Percentiles rank a stretch among this genome's conserved stretches.
Evolutionary conservation across 805 yeast species (phyloP).

Genomic region (Yamadazyma phyllophila): DNA sequence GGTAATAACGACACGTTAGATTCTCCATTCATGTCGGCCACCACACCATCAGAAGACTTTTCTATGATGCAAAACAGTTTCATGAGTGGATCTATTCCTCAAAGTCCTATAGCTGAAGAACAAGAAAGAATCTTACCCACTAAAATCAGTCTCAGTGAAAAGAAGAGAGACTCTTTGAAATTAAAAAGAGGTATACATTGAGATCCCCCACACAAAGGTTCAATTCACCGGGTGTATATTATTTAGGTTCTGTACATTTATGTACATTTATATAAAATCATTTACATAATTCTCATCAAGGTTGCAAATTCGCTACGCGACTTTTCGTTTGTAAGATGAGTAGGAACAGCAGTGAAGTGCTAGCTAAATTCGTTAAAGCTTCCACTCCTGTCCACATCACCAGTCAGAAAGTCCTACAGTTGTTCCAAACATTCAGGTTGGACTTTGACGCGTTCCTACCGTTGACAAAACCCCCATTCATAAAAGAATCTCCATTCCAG

Average conservation of each 20-base stretch:
- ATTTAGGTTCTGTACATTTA: background rate
- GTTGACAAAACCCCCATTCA: constrained; percentile 12
- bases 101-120: constrained; percentile 13
- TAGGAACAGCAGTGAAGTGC: constrained; percentile 1
- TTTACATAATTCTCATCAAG: background rate
- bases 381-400: constrained; percentile 1
- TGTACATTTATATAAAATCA: background rate
- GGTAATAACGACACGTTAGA: constrained; percentile 28
- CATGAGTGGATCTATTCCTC: constrained; percentile 9
- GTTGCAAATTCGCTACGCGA: background rate
- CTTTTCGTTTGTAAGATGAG: background rate
- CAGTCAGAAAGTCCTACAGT: constrained; percentile 10
- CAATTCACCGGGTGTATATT: background rate
- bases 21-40: constrained; percentile 42
- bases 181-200: constrained; percentile 45
- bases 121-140: constrained; percentile 24
- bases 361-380: constrained; percentile 2
- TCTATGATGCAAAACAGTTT: constrained; percentile 23
- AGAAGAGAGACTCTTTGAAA: constrained; percentile 45
- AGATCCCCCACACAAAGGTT: background rate
- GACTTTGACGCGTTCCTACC: constrained; percentile 14
- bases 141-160: constrained; percentile 39
- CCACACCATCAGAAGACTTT: constrained; percentile 35
- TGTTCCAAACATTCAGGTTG: constrained; percentile 11
- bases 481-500: constrained; percentile 21